Base-by-base conservation (phyloP, 495 filamentous ascomycete genomes). In the Hypoxylon fragiforme region DNA sequence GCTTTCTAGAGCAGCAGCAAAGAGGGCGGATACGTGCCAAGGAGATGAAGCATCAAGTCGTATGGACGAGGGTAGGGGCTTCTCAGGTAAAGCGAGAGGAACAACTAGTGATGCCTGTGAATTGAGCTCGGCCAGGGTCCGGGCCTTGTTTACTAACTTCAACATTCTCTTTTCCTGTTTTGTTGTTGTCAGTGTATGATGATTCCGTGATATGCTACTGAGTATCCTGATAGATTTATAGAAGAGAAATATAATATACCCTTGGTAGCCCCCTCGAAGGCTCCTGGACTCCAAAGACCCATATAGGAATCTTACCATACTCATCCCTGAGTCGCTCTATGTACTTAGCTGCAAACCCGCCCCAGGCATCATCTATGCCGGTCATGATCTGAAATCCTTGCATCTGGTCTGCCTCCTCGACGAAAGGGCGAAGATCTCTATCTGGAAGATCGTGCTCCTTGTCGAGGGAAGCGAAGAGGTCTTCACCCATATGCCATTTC, bases 351-450 rank as follows among this genome's bases (percentile, higher is more conserved):
- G 87, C 79, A 69, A 97, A 97, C 0, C 92, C 91, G 47, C 89
- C 91, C 95, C 94, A 99, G 1, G 89, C 92, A 77, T 96, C 91
- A 66, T 96, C 91, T 7, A 86, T 72, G 8, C 82, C 79, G 0
- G 88, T 78, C 41, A 97, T 79, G 15, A 97, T 62, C 63, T 97
- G 91, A 21, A 99, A 69, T 0, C 85, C 92, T 65, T 96, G 91
- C 70, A 97, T 75, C 50, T 89, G 85, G 67, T 99, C 94, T 52
- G 91, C 94, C 70, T 97, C 94, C 71, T 99, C 94, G 1, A 84
- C 82, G 63, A 96, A 95, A 0, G 82, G 81, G 47, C 95, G 79
- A 21, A 97, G 63, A 66, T 99, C 95, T 14, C 91, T 78, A 63
- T 99, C 94, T 7, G 97, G 71, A 4, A 97, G 57, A 62, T 97